Conservation (phyloP, 768 basidiomycete genomes). For the Macrolepiota dolichaula region DNA sequence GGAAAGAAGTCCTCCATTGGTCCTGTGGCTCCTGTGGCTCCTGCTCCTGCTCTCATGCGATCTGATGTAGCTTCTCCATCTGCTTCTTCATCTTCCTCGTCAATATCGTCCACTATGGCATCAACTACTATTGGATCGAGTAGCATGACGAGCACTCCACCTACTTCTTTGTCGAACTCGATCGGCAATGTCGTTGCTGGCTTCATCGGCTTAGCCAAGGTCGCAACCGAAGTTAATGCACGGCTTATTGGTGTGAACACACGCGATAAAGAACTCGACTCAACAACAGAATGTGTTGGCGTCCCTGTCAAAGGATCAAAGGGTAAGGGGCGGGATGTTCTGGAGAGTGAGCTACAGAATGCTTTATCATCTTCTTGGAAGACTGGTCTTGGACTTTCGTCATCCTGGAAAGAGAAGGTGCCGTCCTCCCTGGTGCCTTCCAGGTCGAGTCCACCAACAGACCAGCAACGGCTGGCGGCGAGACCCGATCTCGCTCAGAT, state of each 20-base stretch:
- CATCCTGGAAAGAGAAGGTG: conserved; percentile 38
- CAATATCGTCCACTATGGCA: conserved; percentile 40
- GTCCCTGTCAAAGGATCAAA: conserved; percentile 29
- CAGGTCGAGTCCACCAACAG: conserved; percentile 31
- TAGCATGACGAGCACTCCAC: conserved; percentile 52
- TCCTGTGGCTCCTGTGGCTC: conserved; percentile 1
- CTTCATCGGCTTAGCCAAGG: conserved; percentile 32
- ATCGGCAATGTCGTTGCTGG: conserved; percentile 41
- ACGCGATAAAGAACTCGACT: background rate
- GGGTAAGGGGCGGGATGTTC: conserved; percentile 27
- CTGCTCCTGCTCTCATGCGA: conserved; percentile 3
- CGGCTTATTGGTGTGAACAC: conserved; percentile 11
- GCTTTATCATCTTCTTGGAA: conserved; percentile 38
- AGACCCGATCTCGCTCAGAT: conserved; percentile 15
- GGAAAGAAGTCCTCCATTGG: background rate
- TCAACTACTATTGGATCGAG: conserved; percentile 35
- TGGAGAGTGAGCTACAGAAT: conserved; percentile 28
- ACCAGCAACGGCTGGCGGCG: conserved; percentile 28
- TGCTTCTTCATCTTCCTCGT: conserved; percentile 52
- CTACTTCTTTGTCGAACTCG: conserved; percentile 50
- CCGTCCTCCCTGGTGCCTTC: conserved; percentile 32
- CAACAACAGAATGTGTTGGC: conserved; percentile 8
- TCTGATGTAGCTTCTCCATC: conserved; percentile 26
- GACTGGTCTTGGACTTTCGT: conserved; percentile 22
- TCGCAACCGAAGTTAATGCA: conserved; percentile 23